Base-by-base conservation (phyloP, 768 basidiomycete species). In the Filobasidium wieringae region DNA sequence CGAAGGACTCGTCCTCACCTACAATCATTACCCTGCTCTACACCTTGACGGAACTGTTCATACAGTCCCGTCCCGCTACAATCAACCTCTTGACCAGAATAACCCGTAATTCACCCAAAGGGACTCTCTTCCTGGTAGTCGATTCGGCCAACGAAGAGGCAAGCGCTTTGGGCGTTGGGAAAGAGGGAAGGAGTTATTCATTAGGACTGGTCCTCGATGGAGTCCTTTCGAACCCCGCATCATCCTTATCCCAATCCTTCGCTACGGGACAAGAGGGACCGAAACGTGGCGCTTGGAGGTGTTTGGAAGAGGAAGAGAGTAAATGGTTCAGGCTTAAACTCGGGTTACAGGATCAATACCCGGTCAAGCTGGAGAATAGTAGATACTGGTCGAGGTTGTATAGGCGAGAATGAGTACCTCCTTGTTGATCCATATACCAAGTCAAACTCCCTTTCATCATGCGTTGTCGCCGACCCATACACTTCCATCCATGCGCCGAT, bases 351-450 rank as follows among this genome's bases (percentile, higher is more conserved):
- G 61, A 61, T 7, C 60, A 60, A 3, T 73, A 71, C 64, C 63
- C 65, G 7, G 62, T 67, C 53, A 73, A 73, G 50, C 41, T 73
- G 60, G 72, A 73, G 61, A 73, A 73, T 52, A 66, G 66, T 22
- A 62, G 72, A 58, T 73, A 73, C 57, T 73, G 72, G 72, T 64
- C 61, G 51, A 64, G 72, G 51, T 45, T 71, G 53, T 73, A 72
- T 47, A 58, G 64, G 37, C 55, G 66, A 52, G 43, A 57, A 14
- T 67, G 32, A 60, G 37, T 8, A 51, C n/a, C n/a, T n/a, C n/a
- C n/a, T n/a, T n/a, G n/a, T n/a, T n/a, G n/a, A n/a, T n/a, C n/a
- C n/a, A n/a, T n/a, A n/a, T n/a, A n/a, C n/a, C n/a, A n/a, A n/a
- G n/a, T n/a, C n/a, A n/a, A n/a, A n/a, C n/a, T n/a, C n/a, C n/a